Percentiles rank a stretch among this genome's conserved stretches.
Evolutionary conservation across 768 basidiomycete genomes (phyloP).

Genomic region (Rhodotorula sphaerocarpa): DNA sequence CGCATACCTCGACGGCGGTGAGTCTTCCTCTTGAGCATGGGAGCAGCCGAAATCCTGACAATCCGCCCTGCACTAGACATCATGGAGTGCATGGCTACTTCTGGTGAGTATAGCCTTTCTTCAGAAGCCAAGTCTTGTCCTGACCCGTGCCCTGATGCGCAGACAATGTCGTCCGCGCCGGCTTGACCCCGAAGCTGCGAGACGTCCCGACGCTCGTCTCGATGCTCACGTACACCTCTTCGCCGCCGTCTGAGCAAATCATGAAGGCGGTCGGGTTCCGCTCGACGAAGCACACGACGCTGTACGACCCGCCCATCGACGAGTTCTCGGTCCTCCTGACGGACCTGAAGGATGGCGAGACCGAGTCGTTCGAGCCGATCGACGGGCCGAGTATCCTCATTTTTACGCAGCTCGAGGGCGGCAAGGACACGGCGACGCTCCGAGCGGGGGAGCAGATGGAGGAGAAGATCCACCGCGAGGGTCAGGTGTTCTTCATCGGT

Average conservation of each 20-base stretch:
- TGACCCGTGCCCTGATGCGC: neutral
- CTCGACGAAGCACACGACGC: constrained; percentile 44
- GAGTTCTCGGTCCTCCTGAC: constrained; percentile 82
- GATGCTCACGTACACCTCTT: constrained; percentile 75
- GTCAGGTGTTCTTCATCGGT: constrained; percentile 75
- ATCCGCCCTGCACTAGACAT: too few relatives aligned
- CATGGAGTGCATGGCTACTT: constrained; percentile 98
- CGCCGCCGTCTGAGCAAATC: constrained; percentile 59
- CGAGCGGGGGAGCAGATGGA: constrained; percentile 35
- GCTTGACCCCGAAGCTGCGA: constrained; percentile 89
- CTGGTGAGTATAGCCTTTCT: constrained; percentile 42
- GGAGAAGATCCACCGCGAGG: constrained; percentile 50
- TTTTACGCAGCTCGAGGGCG: constrained; percentile 51
- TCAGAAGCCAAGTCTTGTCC: neutral
- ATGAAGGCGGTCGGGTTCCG: constrained; percentile 56
- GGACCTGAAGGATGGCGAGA: constrained; percentile 48
- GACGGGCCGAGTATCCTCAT: constrained; percentile 80
- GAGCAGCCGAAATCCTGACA: too few relatives aligned
- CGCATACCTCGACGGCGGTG: constrained; percentile 88
- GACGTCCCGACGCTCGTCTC: constrained; percentile 83
- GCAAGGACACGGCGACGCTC: constrained; percentile 14
- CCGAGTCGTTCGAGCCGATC: constrained; percentile 56
- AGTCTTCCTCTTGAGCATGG: constrained; percentile 39
- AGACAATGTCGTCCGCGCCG: constrained; percentile 97
- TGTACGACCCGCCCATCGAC: constrained; percentile 85